Evolutionary conservation across 768 basidiomycete species (phyloP).

Genomic region (Rhizopogon roseolus): DNA sequence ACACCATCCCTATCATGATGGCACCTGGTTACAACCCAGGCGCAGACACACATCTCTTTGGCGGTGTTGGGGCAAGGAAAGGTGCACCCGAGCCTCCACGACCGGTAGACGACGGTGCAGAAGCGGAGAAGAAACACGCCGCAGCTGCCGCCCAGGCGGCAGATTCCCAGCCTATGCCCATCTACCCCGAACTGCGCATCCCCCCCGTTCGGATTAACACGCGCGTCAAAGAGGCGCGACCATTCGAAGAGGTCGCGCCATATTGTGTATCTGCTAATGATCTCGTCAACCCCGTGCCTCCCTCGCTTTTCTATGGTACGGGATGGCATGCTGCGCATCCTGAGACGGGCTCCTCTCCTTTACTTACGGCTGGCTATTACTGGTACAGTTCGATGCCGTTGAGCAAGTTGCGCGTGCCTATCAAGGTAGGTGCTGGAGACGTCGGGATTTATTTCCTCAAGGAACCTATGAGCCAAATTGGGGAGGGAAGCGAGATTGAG

Average conservation of each 20-base stretch:
- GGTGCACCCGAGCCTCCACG: conserved; percentile 51
- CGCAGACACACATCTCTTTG: conserved; percentile 61
- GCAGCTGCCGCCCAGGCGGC: conserved; percentile 2
- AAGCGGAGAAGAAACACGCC: conserved; percentile 20
- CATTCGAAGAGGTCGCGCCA: conserved; percentile 84
- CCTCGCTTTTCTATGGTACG: conserved; percentile 86
- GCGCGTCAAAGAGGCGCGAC: conserved; percentile 44
- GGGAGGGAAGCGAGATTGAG: conserved; percentile 66
- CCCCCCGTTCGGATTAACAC: conserved; percentile 72
- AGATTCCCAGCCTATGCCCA: conserved; percentile 13
- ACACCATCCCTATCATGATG: conserved; percentile 44
- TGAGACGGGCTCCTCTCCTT: conserved; percentile 35
- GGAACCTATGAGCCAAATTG: conserved; percentile 56
- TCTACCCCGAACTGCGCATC: conserved; percentile 37
- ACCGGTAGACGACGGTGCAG: conserved; percentile 27
- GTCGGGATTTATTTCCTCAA: conserved; percentile 87
- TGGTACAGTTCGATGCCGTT: conserved; percentile 89
- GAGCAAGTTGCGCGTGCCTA: conserved; percentile 76
- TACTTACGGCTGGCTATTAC: conserved; percentile 72
- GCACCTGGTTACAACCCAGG: conserved; percentile 29
- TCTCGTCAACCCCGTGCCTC: conserved; percentile 94
- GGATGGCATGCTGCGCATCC: conserved; percentile 88
- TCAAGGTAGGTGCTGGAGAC: conserved; percentile 85
- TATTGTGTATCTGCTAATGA: conserved; percentile 97
- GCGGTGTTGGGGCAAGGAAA: conserved; percentile 79